phyloP scores from a whole-genome alignment of 345 rosid genomes.

The Rhizophora mangle region DNA sequence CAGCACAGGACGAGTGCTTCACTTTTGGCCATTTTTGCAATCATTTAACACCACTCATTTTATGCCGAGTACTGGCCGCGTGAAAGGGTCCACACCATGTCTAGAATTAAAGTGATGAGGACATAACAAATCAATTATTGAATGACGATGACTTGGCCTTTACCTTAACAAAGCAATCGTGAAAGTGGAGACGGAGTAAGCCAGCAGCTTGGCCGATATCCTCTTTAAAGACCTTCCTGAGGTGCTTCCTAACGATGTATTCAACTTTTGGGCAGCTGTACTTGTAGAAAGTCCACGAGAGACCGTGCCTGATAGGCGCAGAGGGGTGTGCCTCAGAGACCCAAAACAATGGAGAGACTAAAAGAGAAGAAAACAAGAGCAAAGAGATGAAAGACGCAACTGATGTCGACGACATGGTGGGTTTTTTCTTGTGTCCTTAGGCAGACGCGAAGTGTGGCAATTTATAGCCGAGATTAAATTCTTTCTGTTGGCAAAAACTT shows the following conservation, averaged over 20 bases:
- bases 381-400: conserved; percentile 11
- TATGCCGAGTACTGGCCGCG: too few species aligned
- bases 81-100: too few species aligned
- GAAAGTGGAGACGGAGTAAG: conserved; percentile 86
- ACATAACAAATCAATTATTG: too few species aligned
- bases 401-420: conserved; percentile 3
- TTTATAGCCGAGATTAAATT: too few species aligned
- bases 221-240: conserved; percentile 53
- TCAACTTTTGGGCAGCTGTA: conserved; percentile 63
- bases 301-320: conserved; percentile 46
- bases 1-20: too few species aligned
- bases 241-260: conserved; percentile 47
- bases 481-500: too few species aligned
- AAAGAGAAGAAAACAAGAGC: conserved; percentile 20
- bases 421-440: too few species aligned
- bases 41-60: too few species aligned
- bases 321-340: conserved; percentile 16
- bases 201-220: conserved; percentile 91
- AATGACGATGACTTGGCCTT: too few species aligned
- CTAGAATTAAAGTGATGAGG: too few species aligned
- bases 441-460: too few species aligned
- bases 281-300: conserved; percentile 68
- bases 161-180: conserved; percentile 94
- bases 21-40: too few species aligned
- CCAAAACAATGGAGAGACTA: conserved; percentile 8